Percentiles rank a stretch among this genome's conserved stretches.
Conservation (phyloP, 192 early-diverging fungal genomes). For the Entomortierella parvispora region DNA sequence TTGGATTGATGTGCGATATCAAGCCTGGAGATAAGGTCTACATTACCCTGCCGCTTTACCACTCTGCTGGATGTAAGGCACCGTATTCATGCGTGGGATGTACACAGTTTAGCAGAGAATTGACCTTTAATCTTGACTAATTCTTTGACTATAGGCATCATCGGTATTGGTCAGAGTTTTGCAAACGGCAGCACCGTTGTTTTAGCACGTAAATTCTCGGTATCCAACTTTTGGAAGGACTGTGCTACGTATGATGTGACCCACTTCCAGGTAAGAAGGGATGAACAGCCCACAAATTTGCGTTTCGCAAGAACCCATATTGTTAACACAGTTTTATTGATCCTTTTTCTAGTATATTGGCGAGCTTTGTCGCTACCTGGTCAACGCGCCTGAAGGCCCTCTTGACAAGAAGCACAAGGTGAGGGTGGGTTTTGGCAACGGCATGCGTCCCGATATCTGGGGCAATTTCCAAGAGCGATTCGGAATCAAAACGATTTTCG, state of each 20-base stretch:
- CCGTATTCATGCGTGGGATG: no score
- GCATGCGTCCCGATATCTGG: slow-evolving; percentile 78
- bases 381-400: slow-evolving; percentile 58
- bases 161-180: slow-evolving; percentile 38
- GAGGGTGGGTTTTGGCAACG: slow-evolving; percentile 71
- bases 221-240: slow-evolving; percentile 61
- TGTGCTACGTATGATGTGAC: slow-evolving; percentile 56
- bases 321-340: not conserved
- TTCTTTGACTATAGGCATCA: slow-evolving; percentile 15
- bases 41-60: slow-evolving; percentile 69
- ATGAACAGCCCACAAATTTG: no score
- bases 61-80: slow-evolving; percentile 64
- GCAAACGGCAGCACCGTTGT: slow-evolving; percentile 58
- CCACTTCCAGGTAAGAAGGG: slow-evolving; percentile 52
- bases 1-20: slow-evolving; percentile 27
- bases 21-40: slow-evolving; percentile 61
- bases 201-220: slow-evolving; percentile 66
- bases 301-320: no score
- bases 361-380: slow-evolving; percentile 74
- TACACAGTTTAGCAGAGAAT: not conserved
- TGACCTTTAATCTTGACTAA: not conserved
- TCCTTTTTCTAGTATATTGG: slow-evolving; percentile 70
- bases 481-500: slow-evolving; percentile 64
- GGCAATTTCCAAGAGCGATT: slow-evolving; percentile 68
- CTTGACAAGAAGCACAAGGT: slow-evolving; percentile 65